phyloP scores from a whole-genome alignment of 2,329 filamentous ascomycete genomes.

The Gliomastix tumulicola region DNA sequence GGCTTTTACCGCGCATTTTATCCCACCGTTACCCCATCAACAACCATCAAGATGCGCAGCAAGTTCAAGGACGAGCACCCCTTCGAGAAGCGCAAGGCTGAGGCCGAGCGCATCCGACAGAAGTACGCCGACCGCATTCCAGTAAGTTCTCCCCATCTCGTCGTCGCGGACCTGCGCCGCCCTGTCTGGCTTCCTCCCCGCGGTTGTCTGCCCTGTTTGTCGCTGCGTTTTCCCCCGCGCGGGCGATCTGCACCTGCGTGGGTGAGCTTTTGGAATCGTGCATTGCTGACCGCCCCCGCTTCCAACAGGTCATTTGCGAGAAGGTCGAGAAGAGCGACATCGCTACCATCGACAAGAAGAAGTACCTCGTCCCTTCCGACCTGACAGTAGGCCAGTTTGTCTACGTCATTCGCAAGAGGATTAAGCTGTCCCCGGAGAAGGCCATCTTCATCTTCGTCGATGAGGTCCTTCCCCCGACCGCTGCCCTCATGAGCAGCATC shows the following conservation, averaged over 20 bases:
- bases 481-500: slow-evolving; percentile 97
- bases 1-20: slow-evolving; percentile 1
- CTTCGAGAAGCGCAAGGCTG: slow-evolving; percentile 99
- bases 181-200: too few species aligned
- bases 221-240: too few species aligned
- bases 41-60: slow-evolving; percentile 73
- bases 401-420: slow-evolving; percentile 99
- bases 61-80: slow-evolving; percentile 99
- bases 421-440: slow-evolving; percentile 99
- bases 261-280: too few species aligned
- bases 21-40: slow-evolving; percentile 5
- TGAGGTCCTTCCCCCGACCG: slow-evolving; percentile 92
- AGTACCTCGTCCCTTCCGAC: slow-evolving; percentile 96
- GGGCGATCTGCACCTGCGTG: too few species aligned
- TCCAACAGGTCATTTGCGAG: slow-evolving; percentile 86
- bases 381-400: slow-evolving; percentile 99
- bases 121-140: slow-evolving; percentile 99
- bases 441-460: slow-evolving; percentile 99
- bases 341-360: slow-evolving; percentile 99
- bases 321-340: slow-evolving; percentile 99
- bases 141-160: slow-evolving; percentile 50
- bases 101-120: slow-evolving; percentile 97
- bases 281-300: too few species aligned
- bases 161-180: not conserved
- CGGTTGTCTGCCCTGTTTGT: too few species aligned